Conservation (phyloP, 768 basidiomycete species). For the Suillus plorans region DNA sequence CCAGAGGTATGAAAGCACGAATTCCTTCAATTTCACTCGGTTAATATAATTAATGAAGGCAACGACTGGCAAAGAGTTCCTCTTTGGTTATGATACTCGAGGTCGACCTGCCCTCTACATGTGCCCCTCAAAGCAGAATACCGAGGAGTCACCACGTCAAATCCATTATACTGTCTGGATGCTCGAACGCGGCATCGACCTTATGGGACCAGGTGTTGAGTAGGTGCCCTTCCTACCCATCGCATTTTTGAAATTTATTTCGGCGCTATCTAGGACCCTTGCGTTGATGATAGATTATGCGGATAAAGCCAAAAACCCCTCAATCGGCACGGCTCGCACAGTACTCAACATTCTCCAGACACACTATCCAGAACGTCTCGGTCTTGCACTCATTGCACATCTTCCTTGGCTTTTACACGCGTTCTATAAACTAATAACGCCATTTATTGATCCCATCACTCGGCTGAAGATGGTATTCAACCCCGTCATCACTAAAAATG, state of each 20-base stretch:
- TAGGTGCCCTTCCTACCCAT: constrained; percentile 32
- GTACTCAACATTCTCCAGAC: constrained; percentile 69
- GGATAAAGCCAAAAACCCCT: constrained; percentile 63
- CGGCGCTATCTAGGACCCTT: constrained; percentile 47
- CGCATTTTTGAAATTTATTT: not conserved
- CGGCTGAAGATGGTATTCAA: constrained; percentile 76
- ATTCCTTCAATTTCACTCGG: not conserved
- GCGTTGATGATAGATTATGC: constrained; percentile 77
- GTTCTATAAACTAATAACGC: constrained; percentile 76
- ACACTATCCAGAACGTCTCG: constrained; percentile 88
- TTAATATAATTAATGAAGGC: constrained; percentile 39
- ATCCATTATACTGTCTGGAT: constrained; percentile 75
- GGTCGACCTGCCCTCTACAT: constrained; percentile 73
- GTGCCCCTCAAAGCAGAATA: constrained; percentile 73
- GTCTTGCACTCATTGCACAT: constrained; percentile 69
- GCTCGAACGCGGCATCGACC: constrained; percentile 72
- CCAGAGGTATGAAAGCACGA: constrained; percentile 56
- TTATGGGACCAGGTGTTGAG: constrained; percentile 85
- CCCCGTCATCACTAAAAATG: constrained; percentile 37
- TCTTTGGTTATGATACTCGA: constrained; percentile 71
- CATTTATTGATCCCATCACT: constrained; percentile 84
- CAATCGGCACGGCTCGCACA: constrained; percentile 35
- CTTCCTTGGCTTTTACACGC: constrained; percentile 76
- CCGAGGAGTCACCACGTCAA: constrained; percentile 63
- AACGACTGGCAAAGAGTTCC: constrained; percentile 78